Evolutionary conservation across 192 early-diverging fungal species (phyloP), one percentile per base, ranked within the genome.

Genomic region (Mortierella alpina): DNA sequence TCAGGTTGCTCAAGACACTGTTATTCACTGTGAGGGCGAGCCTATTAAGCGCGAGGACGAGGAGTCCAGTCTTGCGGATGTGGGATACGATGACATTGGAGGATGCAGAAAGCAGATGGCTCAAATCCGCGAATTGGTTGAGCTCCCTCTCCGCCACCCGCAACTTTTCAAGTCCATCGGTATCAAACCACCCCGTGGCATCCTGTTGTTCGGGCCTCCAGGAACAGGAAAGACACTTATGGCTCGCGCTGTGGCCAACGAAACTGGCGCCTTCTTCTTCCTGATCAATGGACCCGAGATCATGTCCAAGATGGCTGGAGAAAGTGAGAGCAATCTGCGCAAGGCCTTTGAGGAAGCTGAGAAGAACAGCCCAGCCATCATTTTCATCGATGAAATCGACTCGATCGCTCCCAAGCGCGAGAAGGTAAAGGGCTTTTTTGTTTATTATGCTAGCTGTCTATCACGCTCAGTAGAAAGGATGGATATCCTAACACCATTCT

Each of bases 231-330:
- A 99, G 85, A 99, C 98, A 11, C 87, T 99, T 72, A 97, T 99
- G 86, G 98, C 98, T 9, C 93, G 97, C 70, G 97, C 98, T 7
- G 97, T 99, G 6, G 98, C 98, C 62, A 99, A 99, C 84, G 98
- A 99, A 83, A 99, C 97, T 45, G 98, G 98, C 40, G 98, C 97
- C 15, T 99, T 99, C 93, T 97, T 99, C 90, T 99, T 99, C 87
- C 84, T 97, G 58, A 99, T 99, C 86, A 99, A 99, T 77, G 98
- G 97, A 51, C 98, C 98, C 60, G 97, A 99, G 82, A 99, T 99
- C 82, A 99, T 99, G 97, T 97, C 95, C 74, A 99, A 99, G 88
- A 99, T 99, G 98, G 96, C 98, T 50, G 98, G 98, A 76, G 98
- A 99, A 83, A 95, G 93, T 70, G 98, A 99, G 88, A 93, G 91